phyloP scores from a whole-genome alignment of 2,329 filamentous ascomycete species.

The Phialemonium atrogriseum region DNA sequence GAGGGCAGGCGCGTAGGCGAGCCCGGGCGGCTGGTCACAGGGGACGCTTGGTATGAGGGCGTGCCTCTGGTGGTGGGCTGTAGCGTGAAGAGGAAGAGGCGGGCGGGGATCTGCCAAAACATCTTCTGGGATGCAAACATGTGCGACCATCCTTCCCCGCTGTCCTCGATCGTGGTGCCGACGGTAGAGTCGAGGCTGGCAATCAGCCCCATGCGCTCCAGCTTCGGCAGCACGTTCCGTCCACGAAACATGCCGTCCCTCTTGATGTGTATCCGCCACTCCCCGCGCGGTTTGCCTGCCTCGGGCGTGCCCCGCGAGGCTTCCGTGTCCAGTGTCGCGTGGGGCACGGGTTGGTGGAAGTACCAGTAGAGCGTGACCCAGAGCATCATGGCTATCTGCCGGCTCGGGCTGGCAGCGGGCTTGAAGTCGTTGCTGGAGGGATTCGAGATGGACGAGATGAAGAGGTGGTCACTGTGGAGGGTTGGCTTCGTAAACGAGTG shows the following conservation, averaged over 20 bases:
- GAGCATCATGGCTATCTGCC: constrained; percentile 93
- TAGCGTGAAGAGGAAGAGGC: constrained; percentile 81
- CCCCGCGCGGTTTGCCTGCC: constrained; percentile 65
- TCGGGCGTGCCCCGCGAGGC: constrained; percentile 58
- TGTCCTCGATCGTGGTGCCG: constrained; percentile 54
- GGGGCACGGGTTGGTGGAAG: constrained; percentile 78
- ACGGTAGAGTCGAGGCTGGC: constrained; percentile 67
- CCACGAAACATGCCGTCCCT: constrained; percentile 83
- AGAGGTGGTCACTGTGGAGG: constrained; percentile 70
- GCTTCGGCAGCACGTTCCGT: constrained; percentile 75
- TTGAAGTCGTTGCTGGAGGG: constrained; percentile 75
- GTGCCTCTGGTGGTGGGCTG: constrained; percentile 41
- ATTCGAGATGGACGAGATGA: constrained; percentile 85
- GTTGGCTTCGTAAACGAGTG: constrained; percentile 69
- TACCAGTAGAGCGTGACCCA: constrained; percentile 97
- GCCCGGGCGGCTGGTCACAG: constrained; percentile 42
- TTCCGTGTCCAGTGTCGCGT: constrained; percentile 52
- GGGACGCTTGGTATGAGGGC: constrained; percentile 38
- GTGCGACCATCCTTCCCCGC: constrained; percentile 58
- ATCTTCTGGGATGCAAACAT: constrained; percentile 76
- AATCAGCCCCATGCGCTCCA: constrained; percentile 88
- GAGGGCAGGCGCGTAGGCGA: constrained; percentile 32
- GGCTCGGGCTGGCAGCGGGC: constrained; percentile 68
- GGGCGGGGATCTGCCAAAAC: constrained; percentile 89
- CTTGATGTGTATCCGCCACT: constrained; percentile 81